Evolutionary conservation across 352 stramenopile species (phyloP), one percentile per base, ranked within the genome.

Genomic region (Phytophthora brassicae): DNA sequence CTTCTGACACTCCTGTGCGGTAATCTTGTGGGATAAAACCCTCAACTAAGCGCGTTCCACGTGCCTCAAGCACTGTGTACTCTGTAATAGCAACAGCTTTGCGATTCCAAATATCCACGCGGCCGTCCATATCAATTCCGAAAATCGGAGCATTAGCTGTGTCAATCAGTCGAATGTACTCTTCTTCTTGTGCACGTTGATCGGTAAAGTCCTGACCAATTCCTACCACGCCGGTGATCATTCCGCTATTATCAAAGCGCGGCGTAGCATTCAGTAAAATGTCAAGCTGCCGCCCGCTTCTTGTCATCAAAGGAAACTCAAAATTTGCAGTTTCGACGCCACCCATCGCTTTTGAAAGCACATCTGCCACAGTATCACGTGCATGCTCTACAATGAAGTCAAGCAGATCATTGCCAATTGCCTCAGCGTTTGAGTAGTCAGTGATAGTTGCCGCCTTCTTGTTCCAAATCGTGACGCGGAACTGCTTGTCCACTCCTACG

Each of bases 401-500:
- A 35, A 92, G 49, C 0, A 95, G 63, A 35, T 92, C 64, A 29
- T 88, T 64, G 13, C 85, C 92, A 43, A 98, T 90, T 5, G 91
- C 89, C 50, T 98, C 85, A 17, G 90, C 65, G 24, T 88, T 86
- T 14, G 76, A 75, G 64, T 97, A 98, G 54, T 95, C 89, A 4
- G 90, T 97, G 46, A 93, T 89, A 1, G 78, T 84, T 0, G 82
- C 81, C 0, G 88, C 91, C 64, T 97, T 96, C 49, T 97, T 90
- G 65, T 98, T 98, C 94, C 94, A 98, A 63, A 95, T 88, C 13
- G 88, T 92, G 29, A 96, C 87, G 17, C 71, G 66, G 44, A 89
- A 90, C 29, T 90, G 58, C 26, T 75, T 80, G 74, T 98, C 83
- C 12, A 96, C 67, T 7, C 81, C 87, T 19, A 94, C 90, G 48